Base-by-base conservation (phyloP, 192 early-diverging fungal genomes). In the Phlyctochytrium planicorne region DNA sequence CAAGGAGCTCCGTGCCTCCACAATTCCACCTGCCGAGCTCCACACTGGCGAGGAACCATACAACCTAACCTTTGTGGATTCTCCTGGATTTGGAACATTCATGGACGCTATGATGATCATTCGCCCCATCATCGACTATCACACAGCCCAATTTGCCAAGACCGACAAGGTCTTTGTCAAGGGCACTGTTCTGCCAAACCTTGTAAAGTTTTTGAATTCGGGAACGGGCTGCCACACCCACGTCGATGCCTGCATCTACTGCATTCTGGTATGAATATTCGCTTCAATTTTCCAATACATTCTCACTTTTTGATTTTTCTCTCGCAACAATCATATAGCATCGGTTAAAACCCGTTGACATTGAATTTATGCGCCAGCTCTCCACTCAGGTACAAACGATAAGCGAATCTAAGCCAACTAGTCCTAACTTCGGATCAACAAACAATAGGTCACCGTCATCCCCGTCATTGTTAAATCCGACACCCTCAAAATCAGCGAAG, bases 391-490 rank as follows among this genome's bases (percentile, higher is more conserved):
- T 68, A 25, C 17, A 1, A 29, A 17, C 2, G 20, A n/a, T n/a
- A 0, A 47, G 20, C 6, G 10, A 47, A 47, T 14, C 40, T 14
- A 47, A 47, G 40, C 40, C 6, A 47, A 47, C 40, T 6, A 47
- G 20, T 47, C 10, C 40, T 14, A 14, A 47, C 6, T 20, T 27
- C 55, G 25, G 12, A 57, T 14, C 20, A 10, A 24, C 55, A 29
- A 57, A 29, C 83, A 82, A 34, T 78, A 82, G 10, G 79, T 88
- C 23, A 84, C 81, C 59, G 77, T 91, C 12, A 72, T 93, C 25
- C 90, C 90, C 4, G 78, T 91, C 25, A 87, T 91, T 40, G 60
- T 84, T 32, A 91, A 91, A 61, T 67, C 77, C 36, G 90, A 91
- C 71, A 78, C 82, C 6, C 66, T 86, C 36, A 64, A 71, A 1